A percentile compares a stretch with the other conserved stretches of the same genome.
These are phyloP conservation scores for Naganishia cerealis DNA, from an alignment of 1,284 basidiomycete species.

Conservation along the genomic window DNA sequence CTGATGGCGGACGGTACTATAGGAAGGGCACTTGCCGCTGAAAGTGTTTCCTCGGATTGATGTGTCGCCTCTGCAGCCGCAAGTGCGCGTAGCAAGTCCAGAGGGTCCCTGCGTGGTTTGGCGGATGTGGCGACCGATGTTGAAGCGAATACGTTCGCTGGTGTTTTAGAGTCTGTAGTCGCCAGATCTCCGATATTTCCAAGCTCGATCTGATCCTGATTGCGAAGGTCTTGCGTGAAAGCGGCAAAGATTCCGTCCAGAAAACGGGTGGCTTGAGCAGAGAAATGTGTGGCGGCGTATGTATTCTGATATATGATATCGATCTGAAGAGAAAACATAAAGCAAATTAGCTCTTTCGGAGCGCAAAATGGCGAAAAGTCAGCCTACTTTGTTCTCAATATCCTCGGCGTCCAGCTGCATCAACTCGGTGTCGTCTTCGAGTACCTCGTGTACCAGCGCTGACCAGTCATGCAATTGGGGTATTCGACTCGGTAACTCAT, in stretches of 20 bases:
- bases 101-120: slow-evolving; percentile 41
- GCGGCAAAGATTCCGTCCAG: slow-evolving; percentile 53
- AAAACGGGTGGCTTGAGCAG: slow-evolving; percentile 48
- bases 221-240: slow-evolving; percentile 47
- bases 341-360: slow-evolving; percentile 13
- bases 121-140: slow-evolving; percentile 33
- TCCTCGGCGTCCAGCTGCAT: slow-evolving; percentile 30
- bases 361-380: not conserved
- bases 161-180: slow-evolving; percentile 38
- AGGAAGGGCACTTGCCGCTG: slow-evolving; percentile 38
- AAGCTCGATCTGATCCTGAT: slow-evolving; percentile 40
- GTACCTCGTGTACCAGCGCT: slow-evolving; percentile 29
- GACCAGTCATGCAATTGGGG: slow-evolving; percentile 27
- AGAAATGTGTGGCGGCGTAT: slow-evolving; percentile 50
- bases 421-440: slow-evolving; percentile 34
- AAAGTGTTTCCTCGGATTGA: slow-evolving; percentile 41
- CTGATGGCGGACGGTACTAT: slow-evolving; percentile 22
- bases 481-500: slow-evolving; percentile 39
- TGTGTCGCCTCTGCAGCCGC: slow-evolving; percentile 44
- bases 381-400: slow-evolving; percentile 51
- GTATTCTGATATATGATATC: slow-evolving; percentile 49
- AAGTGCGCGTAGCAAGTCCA: slow-evolving; percentile 48
- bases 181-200: slow-evolving; percentile 21
- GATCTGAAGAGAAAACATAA: slow-evolving; percentile 38
- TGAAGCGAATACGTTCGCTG: slow-evolving; percentile 40